Percentiles rank a stretch among this genome's conserved stretches.
Evolutionary conservation across 306 rosid genomes (phyloP).

Genomic region (Lathyrus tuberosus): DNA sequence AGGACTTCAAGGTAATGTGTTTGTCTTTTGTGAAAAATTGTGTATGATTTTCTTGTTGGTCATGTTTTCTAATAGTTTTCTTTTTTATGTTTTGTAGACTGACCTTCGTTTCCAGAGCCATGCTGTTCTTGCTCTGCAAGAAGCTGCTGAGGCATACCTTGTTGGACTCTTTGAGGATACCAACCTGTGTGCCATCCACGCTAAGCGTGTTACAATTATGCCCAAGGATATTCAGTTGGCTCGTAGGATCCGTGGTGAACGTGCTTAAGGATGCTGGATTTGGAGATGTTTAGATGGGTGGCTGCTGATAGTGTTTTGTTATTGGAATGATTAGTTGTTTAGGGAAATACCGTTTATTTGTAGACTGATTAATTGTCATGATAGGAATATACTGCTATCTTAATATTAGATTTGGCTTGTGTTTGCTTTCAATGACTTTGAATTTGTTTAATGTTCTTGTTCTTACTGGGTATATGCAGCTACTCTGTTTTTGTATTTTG

Average conservation of each 20-base stretch:
- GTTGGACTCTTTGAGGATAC: constrained; percentile 93
- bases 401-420: constrained; percentile 28
- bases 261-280: constrained; percentile 51
- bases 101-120: constrained; percentile 97
- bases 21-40: rapidly evolving
- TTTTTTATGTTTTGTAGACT: constrained; percentile 50
- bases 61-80: not conserved
- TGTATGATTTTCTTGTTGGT: rapidly evolving
- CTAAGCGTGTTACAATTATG: constrained; percentile 95
- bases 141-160: constrained; percentile 92
- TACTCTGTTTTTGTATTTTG: constrained; percentile 42
- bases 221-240: constrained; percentile 96
- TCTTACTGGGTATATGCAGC: constrained; percentile 49
- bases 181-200: constrained; percentile 88
- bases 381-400: constrained; percentile 33
- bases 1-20: constrained; percentile 75
- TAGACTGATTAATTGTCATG: constrained; percentile 29
- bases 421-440: constrained; percentile 22
- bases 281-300: constrained; percentile 23
- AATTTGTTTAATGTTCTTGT: constrained; percentile 1
- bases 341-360: constrained; percentile 34
- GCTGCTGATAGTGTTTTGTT: constrained; percentile 57
- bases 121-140: constrained; percentile 88
- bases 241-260: constrained; percentile 87
- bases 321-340: constrained; percentile 10